A percentile compares a stretch with the other conserved stretches of the same genome.
Conservation (phyloP, 2,329 filamentous ascomycete genomes). For the Beauveria asiatica region DNA sequence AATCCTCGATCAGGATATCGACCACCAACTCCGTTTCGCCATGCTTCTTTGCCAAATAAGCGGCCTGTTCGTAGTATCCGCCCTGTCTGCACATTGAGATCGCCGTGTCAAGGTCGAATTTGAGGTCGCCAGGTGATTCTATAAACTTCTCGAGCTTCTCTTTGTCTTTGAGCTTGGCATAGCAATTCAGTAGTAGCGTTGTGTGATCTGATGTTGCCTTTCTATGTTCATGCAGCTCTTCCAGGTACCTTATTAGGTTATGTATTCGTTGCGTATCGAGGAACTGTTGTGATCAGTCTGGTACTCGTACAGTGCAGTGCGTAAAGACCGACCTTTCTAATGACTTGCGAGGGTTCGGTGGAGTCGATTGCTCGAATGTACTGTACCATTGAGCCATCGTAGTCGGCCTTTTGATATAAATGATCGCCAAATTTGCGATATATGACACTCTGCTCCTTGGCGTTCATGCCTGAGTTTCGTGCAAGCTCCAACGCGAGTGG, state of each 20-base stretch:
- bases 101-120: slow-evolving; percentile 93
- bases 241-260: slow-evolving; percentile 92
- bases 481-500: slow-evolving; percentile 86
- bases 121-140: slow-evolving; percentile 86
- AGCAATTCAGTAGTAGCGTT: slow-evolving; percentile 89
- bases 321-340: slow-evolving; percentile 60
- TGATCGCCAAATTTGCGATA: slow-evolving; percentile 91
- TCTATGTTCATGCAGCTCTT: slow-evolving; percentile 89
- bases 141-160: slow-evolving; percentile 95
- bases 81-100: slow-evolving; percentile 97
- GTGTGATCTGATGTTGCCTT: slow-evolving; percentile 93
- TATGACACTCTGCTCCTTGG: slow-evolving; percentile 78
- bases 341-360: slow-evolving; percentile 92
- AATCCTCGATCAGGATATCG: slow-evolving; percentile 92
- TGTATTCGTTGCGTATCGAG: slow-evolving; percentile 95
- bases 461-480: slow-evolving; percentile 76
- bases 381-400: slow-evolving; percentile 97
- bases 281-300: slow-evolving; percentile 49
- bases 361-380: slow-evolving; percentile 94
- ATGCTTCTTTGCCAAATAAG: slow-evolving; percentile 89
- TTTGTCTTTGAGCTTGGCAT: slow-evolving; percentile 95
- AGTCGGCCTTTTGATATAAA: slow-evolving; percentile 89
- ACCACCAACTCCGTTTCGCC: slow-evolving; percentile 90
- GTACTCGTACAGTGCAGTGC: rapidly evolving
- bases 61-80: slow-evolving; percentile 93